Base-by-base conservation (phyloP, 805 yeast genomes). In the Ogataea salicorniae region DNA sequence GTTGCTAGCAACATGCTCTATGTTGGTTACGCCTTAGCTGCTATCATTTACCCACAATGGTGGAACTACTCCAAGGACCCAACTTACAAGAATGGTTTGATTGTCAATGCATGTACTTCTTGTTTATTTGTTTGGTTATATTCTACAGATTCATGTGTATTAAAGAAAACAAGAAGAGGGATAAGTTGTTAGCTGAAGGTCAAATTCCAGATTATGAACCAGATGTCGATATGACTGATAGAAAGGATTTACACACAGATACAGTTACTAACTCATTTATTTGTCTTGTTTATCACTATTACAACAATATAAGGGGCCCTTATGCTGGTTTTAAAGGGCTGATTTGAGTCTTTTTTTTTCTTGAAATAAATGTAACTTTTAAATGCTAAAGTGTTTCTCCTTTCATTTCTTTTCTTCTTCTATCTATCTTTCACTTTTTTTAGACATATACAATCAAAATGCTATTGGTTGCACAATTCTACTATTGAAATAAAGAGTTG, bases 11-110 rank as follows among this genome's bases (percentile, higher is more conserved):
- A 81, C 14, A 63, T 78, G 26, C 74, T 75, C 39, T 71, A 83
- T 66, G 70, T 83, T 46, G 81, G 79, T 5, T 84, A 81, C 59
- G 77, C 86, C 34, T 73, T 78, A 39, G 87, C 87, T 6, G 79
- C 81, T 57, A 66, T 84, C 40, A 75, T 81, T 46, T 88, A 88
- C 4, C 87, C 90, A 6, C 87, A 82, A 61, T 73, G 86, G 40
- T 84, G 84, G 68, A 71, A 70, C 50, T 68, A 74, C 2, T 57
- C 68, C 8, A 78, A 81, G 44, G 80, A 77, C 17, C 88, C 88
- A 11, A 62, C 66, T 23, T 84, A 82, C 58, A 67, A 60, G n/a
- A 75, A 76, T 34, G 85, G 83, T 3, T 76, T 78, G 52, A 68
- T 74, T 31, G 70, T 79, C 2, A 70, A 79, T 58, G 72, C 79